Evolutionary conservation across 352 stramenopile species (phyloP), one percentile per base, ranked within the genome.

Genomic region (Globisporangium nodosum): DNA sequence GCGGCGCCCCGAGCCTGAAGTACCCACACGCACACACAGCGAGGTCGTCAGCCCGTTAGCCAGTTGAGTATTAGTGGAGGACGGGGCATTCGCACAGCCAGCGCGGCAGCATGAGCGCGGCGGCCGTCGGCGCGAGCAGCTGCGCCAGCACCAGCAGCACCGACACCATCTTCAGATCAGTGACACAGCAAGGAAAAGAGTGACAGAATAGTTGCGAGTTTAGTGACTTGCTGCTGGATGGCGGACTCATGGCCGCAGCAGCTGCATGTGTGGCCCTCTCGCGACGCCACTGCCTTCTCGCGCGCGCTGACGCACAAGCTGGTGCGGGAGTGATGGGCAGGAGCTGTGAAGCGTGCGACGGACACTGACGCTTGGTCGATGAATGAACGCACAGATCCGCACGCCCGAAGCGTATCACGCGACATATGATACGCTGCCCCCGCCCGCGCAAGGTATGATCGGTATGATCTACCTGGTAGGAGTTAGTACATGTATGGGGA

Each of bases 371-470:
- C 21, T 20, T 15, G n/a, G 18, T 48, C 16, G 16, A 21, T 18
- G 11, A 8, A 15, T 27, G 20, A 7, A 31, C 15, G 21, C 45
- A 31, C 52, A 90, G 81, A 91, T 91, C 15, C 58, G 73, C 40
- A 68, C 70, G 0, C 81, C 81, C 3, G 71, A 74, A 45, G 62
- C 60, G 49, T 92, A 88, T 56, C 57, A 85, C 30, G 81, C 81
- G 53, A 92, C 77, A 46, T 59, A 88, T 45, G 70, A 92, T 50
- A 89, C 81, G 0, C 84, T 83, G 76, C 79, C 81, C 16, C 74
- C 76, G 39, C 37, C 54, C 5, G 47, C 73, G 21, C 81, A 90
- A 88, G 76, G 81, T 88, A 6, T 51, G 47, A n/a, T 52, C 24
- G 11, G 15, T 27, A 27, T 27, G 1, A 27, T 27, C 24, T 27